phyloP scores from a whole-genome alignment of 805 yeast species.

The Pichia eremophila region DNA sequence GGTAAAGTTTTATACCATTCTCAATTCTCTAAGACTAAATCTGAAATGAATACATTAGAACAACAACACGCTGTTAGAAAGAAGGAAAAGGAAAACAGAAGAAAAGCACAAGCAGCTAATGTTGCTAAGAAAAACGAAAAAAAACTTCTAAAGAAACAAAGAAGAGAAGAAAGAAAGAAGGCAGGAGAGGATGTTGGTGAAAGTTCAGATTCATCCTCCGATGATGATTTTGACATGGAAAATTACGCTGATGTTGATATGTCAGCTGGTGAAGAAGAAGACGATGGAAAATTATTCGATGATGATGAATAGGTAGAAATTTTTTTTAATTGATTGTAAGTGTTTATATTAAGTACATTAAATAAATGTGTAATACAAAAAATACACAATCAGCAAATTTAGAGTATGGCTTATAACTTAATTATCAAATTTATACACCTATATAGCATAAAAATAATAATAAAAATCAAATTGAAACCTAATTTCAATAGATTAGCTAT shows the following conservation, averaged over 20 bases:
- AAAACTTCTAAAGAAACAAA: slow-evolving; percentile 62
- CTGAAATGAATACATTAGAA: slow-evolving; percentile 55
- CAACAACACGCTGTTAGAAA: slow-evolving; percentile 53
- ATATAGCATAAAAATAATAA: too few relatives aligned
- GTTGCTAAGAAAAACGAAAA: slow-evolving; percentile 65
- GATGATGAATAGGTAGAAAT: slow-evolving; percentile 11
- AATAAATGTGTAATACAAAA: too few relatives aligned
- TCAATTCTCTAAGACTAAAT: slow-evolving; percentile 49
- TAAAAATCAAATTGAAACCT: too few relatives aligned
- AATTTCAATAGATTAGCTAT: too few relatives aligned
- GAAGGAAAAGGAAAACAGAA: slow-evolving; percentile 59
- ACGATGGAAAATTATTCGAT: slow-evolving; percentile 18
- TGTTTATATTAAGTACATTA: too few relatives aligned
- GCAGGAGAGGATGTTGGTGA: slow-evolving; percentile 28
- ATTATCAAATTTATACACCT: too few relatives aligned
- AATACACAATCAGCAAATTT: too few relatives aligned
- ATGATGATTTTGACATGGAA: slow-evolving; percentile 15
- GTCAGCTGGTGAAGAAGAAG: slow-evolving; percentile 10
- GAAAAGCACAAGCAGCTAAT: slow-evolving; percentile 70
- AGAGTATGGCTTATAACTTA: not conserved
- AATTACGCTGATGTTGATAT: slow-evolving; percentile 12
- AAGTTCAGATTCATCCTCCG: slow-evolving; percentile 11
- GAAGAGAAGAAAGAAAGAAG: slow-evolving; percentile 36
- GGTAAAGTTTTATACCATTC: slow-evolving; percentile 87
- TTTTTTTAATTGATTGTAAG: too few relatives aligned